Evolutionary conservation across 192 early-diverging fungal genomes (phyloP).

Genomic region (Backusella parvicylindrica): DNA sequence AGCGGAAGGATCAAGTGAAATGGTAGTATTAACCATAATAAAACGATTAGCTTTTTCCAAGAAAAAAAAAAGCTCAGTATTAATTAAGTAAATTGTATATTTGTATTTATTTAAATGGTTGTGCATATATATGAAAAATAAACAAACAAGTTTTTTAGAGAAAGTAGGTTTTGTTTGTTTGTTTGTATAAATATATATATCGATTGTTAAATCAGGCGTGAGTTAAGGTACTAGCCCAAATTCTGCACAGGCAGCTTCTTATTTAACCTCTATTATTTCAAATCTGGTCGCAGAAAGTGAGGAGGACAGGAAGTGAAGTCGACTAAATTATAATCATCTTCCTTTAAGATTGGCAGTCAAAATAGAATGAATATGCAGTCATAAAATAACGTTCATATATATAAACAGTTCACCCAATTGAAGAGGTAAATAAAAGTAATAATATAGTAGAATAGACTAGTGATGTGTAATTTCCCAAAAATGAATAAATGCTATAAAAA

Average conservation of each 20-base stretch:
- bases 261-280: background rate
- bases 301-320: slow-evolving; percentile 2
- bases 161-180: background rate
- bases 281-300: slow-evolving; percentile 3
- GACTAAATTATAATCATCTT: background rate
- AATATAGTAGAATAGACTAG: background rate
- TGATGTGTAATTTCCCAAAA: background rate
- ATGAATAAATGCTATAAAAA: too few relatives aligned
- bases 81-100: background rate
- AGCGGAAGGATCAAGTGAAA: background rate
- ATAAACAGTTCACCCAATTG: background rate
- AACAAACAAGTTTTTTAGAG: background rate
- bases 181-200: background rate
- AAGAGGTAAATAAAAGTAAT: background rate
- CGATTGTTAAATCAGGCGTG: background rate
- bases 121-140: background rate
- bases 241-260: background rate
- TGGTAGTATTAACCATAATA: background rate
- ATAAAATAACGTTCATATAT: background rate
- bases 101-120: background rate
- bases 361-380: background rate
- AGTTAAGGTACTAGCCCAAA: background rate
- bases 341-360: background rate
- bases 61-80: background rate
- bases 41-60: background rate